Base-by-base conservation (phyloP, 2,329 filamentous ascomycete genomes). In the Fusarium succisae region DNA sequence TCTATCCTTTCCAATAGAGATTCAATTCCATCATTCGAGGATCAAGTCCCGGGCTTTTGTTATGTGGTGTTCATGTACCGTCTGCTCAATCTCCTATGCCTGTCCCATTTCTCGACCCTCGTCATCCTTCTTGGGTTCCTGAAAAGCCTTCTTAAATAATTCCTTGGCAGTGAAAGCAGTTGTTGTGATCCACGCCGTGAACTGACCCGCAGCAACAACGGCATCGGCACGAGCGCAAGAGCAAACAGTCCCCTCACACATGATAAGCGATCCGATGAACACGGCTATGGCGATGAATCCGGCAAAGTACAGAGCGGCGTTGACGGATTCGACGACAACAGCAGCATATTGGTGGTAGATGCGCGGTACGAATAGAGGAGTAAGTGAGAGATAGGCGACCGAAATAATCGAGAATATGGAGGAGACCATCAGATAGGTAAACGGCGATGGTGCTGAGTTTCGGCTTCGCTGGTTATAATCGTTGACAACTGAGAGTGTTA, bases 201-300 rank as follows among this genome's bases (percentile, higher is more conserved):
- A 91, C 68, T 85, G 83, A 62, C 87, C 83, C 18, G 88, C 86
- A 24, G 87, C 85, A 56, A 91, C 85, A 47, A 86, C 87, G n/a
- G 87, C 85, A 67, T 87, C 85, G 48, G 88, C 87, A 26, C 87
- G 86, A 45, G 88, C 88, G 18, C 87, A 85, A 30, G 83, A 83
- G 82, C 90, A 92, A 32, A 91, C 87, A 43, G 82, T 83, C 47
- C 89, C 90, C 35, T 84, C 83, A 81, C 90, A 91, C 82, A 89
- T 89, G 63, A 87, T 81, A 56, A 91, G 82, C 59, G 83, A 82
- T 78, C 84, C 83, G 72, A 91, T 85, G 81, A 90, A 91, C 70
- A 88, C 85, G 48, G 87, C 83, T 26, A 91, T 84, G 15, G 88
- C 88, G 75, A 90, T 84, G 81, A 91, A 91, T 63, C 89, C 89